Evolutionary conservation across 164 flowering plant genomes (phyloP).

Genomic region (Echeveria elegans): DNA sequence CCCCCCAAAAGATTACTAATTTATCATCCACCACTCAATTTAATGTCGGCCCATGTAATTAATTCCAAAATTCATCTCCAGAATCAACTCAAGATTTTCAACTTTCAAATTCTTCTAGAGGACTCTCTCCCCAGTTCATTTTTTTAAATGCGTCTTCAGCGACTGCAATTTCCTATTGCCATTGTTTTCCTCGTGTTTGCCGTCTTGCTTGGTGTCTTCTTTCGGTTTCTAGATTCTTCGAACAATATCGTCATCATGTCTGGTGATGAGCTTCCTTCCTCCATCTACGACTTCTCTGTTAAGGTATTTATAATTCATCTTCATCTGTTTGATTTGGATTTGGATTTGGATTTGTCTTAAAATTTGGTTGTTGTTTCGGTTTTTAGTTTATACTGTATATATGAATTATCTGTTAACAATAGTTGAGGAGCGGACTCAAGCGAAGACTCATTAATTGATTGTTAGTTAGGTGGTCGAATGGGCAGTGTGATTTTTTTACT

Average conservation of each 20-base stretch:
- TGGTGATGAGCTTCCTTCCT: not conserved
- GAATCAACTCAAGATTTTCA: not conserved
- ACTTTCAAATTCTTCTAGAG: not conserved
- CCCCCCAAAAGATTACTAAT: not conserved
- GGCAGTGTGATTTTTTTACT: not conserved
- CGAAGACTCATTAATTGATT: too few species aligned
- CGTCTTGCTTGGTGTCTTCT: conserved; percentile 1
- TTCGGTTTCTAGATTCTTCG: not conserved
- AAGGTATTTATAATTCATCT: too few species aligned
- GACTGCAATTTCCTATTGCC: not conserved
- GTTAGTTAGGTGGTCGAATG: not conserved
- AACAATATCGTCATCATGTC: not conserved
- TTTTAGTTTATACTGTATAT: too few species aligned
- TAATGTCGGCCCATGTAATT: not conserved
- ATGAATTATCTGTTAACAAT: too few species aligned
- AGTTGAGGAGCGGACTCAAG: too few species aligned
- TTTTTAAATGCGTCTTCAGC: not conserved
- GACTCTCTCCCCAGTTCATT: not conserved
- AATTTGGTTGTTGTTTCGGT: not conserved
- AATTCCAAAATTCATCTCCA: not conserved
- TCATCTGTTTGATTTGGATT: too few species aligned
- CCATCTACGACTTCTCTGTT: not conserved
- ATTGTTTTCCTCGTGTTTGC: not conserved
- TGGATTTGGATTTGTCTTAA: not conserved
- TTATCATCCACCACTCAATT: not conserved